phyloP scores from a whole-genome alignment of 345 rosid species.

The Microthlaspi erraticum region DNA sequence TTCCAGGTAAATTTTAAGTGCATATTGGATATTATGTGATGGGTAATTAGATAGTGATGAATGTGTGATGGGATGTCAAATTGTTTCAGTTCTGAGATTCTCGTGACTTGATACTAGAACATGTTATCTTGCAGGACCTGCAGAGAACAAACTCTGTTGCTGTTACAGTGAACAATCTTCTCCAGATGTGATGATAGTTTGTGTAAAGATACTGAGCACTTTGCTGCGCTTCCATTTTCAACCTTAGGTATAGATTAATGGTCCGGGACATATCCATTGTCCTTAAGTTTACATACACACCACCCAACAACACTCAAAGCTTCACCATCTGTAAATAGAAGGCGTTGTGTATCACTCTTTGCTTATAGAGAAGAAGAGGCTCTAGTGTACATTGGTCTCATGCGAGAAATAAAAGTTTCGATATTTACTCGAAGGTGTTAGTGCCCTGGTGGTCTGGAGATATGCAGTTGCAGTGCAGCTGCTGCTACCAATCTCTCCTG shows the following conservation, averaged over 20 bases:
- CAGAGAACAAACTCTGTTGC: conserved; percentile 92
- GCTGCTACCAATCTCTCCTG: conserved; percentile 32
- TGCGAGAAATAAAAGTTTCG: conserved; percentile 34
- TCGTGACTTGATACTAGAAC: conserved; percentile 33
- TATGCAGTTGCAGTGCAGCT: conserved; percentile 24
- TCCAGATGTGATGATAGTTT: conserved; percentile 69
- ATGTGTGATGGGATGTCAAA: not conserved
- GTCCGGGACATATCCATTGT: conserved; percentile 25
- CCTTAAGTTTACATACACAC: conserved; percentile 31
- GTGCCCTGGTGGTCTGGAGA: conserved; percentile 36
- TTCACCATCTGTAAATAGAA: conserved; percentile 50
- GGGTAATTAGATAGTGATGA: conserved; percentile 7
- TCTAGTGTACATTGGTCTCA: conserved; percentile 34
- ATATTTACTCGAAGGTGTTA: conserved; percentile 39
- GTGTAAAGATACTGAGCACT: conserved; percentile 19
- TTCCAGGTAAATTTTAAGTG: conserved; percentile 65
- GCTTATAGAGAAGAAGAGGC: conserved; percentile 45
- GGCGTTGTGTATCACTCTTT: conserved; percentile 39
- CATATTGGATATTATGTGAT: too few species aligned
- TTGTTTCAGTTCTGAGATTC: conserved; percentile 9
- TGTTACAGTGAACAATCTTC: conserved; percentile 96
- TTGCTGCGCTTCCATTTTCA: conserved; percentile 36
- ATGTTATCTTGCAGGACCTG: conserved; percentile 74
- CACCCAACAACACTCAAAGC: conserved; percentile 40
- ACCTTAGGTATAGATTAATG: conserved; percentile 46